phyloP scores from a whole-genome alignment of 805 yeast species.

The Myxozyma melibiosi region DNA sequence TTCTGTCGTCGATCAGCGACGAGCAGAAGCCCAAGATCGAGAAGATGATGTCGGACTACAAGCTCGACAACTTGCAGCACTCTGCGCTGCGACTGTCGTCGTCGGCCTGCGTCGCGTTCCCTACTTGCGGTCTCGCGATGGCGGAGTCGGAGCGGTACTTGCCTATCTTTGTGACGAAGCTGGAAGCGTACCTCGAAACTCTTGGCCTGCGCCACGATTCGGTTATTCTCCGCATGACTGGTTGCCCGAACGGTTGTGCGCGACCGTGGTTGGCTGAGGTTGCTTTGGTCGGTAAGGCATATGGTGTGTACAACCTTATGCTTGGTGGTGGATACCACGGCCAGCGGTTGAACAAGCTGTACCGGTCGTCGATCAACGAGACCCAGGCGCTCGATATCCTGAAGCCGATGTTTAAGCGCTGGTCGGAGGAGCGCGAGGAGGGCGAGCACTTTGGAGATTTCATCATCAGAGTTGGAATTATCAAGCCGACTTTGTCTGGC shows the following conservation, averaged over 20 bases:
- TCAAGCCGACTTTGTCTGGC: slow-evolving; percentile 87
- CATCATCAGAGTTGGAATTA: slow-evolving; percentile 81
- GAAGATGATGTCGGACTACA: slow-evolving; percentile 65
- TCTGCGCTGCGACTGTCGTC: slow-evolving; percentile 86
- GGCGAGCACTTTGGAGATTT: slow-evolving; percentile 97
- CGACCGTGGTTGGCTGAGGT: slow-evolving; percentile 98
- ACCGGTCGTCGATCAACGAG: slow-evolving; percentile 84
- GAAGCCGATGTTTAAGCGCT: slow-evolving; percentile 86
- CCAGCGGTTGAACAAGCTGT: slow-evolving; percentile 86
- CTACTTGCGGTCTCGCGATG: slow-evolving; percentile 98
- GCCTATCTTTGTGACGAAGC: slow-evolving; percentile 76
- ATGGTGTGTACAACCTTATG: slow-evolving; percentile 89
- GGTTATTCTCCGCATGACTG: slow-evolving; percentile 96
- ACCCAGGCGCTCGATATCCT: slow-evolving; percentile 77
- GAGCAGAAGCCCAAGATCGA: slow-evolving; percentile 66
- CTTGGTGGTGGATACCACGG: slow-evolving; percentile 97
- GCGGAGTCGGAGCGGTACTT: slow-evolving; percentile 94
- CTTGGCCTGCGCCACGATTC: slow-evolving; percentile 92
- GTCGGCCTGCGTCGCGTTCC: slow-evolving; percentile 97
- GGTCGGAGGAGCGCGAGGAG: slow-evolving; percentile 88
- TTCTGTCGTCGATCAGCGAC: slow-evolving; percentile 73
- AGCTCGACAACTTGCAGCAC: slow-evolving; percentile 79
- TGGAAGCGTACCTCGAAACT: slow-evolving; percentile 87
- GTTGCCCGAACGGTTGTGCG: slow-evolving; percentile 98
- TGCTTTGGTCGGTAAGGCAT: slow-evolving; percentile 93